Conservation (phyloP, 495 filamentous ascomycete genomes). For the Lepidopterella palustris region DNA sequence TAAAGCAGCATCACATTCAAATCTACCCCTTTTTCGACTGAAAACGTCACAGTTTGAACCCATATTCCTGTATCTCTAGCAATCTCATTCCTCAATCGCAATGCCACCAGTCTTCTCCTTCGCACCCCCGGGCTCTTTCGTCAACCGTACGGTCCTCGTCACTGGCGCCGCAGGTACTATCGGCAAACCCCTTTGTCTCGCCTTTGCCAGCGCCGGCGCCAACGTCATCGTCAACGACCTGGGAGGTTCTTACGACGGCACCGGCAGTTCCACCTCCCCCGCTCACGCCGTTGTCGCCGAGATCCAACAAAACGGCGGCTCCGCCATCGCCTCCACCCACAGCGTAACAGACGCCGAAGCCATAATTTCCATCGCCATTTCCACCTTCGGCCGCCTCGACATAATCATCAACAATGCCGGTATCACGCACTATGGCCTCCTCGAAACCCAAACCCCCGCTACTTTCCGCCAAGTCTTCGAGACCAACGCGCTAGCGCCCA, state of each 20-base stretch:
- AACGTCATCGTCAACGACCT: conserved; percentile 20
- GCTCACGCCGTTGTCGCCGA: conserved; percentile 30
- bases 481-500: neutral
- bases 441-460: neutral
- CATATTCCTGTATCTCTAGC: too few species aligned
- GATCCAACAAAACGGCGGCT: conserved; percentile 36
- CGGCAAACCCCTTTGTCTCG: conserved; percentile 37
- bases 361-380: conserved; percentile 14
- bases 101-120: neutral
- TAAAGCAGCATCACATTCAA: too few species aligned
- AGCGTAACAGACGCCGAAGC: conserved; percentile 35
- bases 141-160: conserved; percentile 34
- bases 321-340: conserved; percentile 39
- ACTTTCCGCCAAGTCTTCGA: neutral
- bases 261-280: conserved; percentile 39
- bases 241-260: conserved; percentile 31
- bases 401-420: conserved; percentile 53
- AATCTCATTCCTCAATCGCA: too few species aligned
- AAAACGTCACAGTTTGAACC: too few species aligned
- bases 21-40: too few species aligned
- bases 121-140: neutral
- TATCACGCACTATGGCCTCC: conserved; percentile 11
- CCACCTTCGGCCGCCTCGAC: conserved; percentile 40
- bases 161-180: conserved; percentile 42
- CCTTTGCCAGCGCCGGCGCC: conserved; percentile 25